These are phyloP conservation scores for Agastache rugosa DNA, from an alignment of 257 asterid genomes.

Conservation along the genomic window DNA sequence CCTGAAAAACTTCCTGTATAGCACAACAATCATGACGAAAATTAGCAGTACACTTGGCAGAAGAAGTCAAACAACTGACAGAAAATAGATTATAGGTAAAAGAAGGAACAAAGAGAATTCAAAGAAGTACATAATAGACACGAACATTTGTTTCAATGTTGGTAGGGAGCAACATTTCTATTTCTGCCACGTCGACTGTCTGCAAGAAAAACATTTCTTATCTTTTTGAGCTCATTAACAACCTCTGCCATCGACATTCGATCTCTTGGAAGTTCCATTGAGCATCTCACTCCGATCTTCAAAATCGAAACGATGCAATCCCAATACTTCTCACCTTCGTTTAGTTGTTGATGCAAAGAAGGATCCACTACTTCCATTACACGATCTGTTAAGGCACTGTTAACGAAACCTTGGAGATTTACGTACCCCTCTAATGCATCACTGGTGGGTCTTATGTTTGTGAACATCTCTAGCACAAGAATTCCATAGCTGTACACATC, in stretches of 20 bases:
- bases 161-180: too few relatives aligned
- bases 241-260: neutral
- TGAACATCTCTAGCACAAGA: neutral
- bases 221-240: neutral
- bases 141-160: too few relatives aligned
- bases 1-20: too few relatives aligned
- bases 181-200: neutral
- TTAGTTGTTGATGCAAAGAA: neutral
- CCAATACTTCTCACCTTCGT: neutral
- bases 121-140: too few relatives aligned
- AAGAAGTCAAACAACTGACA: too few relatives aligned
- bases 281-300: neutral
- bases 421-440: neutral
- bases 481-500: conserved; percentile 10
- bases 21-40: too few relatives aligned
- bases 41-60: too few relatives aligned
- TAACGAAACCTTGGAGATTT: neutral
- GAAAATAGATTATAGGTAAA: too few relatives aligned
- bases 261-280: neutral
- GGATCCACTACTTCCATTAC: conserved; percentile 8
- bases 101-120: too few relatives aligned
- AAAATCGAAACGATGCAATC: neutral
- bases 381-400: neutral
- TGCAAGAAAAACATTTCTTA: neutral
- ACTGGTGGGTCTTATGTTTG: neutral